Percentiles rank a stretch among this genome's conserved stretches.
Conservation (phyloP, 495 filamentous ascomycete genomes). For the Penicillium crystallinum region DNA sequence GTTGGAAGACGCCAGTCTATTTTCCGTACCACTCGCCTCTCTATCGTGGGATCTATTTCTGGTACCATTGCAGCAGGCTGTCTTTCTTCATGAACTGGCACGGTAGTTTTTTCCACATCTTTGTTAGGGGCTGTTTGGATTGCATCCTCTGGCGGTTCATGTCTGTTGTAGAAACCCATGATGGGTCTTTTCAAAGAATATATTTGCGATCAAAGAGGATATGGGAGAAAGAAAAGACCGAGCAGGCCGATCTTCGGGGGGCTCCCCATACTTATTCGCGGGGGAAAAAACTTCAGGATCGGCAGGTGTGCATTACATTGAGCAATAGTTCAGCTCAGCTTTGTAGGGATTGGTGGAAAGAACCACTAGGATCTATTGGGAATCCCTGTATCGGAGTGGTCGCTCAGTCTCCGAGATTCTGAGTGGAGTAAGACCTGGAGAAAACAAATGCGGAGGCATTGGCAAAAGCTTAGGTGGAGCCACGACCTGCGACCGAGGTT, state of each 20-base stretch:
- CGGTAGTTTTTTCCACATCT: constrained; percentile 31
- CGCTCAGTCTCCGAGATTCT: not conserved
- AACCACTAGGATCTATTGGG: not conserved
- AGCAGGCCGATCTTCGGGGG: not conserved
- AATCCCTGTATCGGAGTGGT: not conserved
- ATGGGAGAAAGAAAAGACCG: not conserved
- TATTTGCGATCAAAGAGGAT: not conserved
- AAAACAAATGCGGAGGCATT: constrained; percentile 4
- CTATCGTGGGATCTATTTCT: constrained; percentile 47
- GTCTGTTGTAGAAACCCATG: constrained; percentile 32
- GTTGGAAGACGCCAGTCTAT: constrained; percentile 51
- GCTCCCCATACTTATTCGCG: not conserved
- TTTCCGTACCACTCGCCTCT: constrained; percentile 54
- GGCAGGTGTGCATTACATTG: not conserved
- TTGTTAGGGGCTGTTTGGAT: constrained; percentile 17
- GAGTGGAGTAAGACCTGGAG: not conserved
- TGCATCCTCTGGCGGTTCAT: constrained; percentile 18
- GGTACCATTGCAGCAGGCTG: constrained; percentile 7
- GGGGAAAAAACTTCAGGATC: not conserved
- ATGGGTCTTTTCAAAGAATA: not conserved
- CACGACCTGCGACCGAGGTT: not conserved
- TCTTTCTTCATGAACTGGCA: constrained; percentile 24
- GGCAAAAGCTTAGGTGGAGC: constrained; percentile 9
- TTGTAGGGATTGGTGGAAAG: not conserved
- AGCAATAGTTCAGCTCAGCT: not conserved